A percentile compares a stretch with the other conserved stretches of the same genome.
phyloP scores from a whole-genome alignment of 2,329 filamentous ascomycete species.

The Achaetomium macrosporum region DNA sequence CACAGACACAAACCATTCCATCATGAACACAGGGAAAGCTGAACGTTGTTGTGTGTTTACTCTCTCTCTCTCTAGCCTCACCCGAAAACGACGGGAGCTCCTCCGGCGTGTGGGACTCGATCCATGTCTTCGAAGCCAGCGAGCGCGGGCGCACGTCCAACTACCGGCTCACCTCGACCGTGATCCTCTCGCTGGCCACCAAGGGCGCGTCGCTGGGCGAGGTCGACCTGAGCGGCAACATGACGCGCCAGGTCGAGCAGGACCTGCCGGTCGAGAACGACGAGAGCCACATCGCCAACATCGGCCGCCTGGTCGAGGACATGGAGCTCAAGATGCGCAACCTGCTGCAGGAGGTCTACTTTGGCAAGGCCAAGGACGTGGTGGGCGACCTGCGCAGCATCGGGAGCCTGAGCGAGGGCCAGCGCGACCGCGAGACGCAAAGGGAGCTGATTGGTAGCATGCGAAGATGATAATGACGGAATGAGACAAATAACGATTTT shows the following conservation, averaged over 20 bases:
- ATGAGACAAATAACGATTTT: background rate
- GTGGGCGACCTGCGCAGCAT: constrained; percentile 91
- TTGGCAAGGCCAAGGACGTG: constrained; percentile 98
- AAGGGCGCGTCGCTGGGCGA: constrained; percentile 62
- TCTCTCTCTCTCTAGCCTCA: constrained; percentile 45
- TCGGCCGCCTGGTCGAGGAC: constrained; percentile 90
- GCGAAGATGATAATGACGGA: constrained; percentile 33
- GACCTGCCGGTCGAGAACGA: constrained; percentile 87
- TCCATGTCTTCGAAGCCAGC: constrained; percentile 96
- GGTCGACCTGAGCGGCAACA: constrained; percentile 92
- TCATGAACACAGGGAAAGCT: background rate
- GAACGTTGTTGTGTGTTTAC: background rate
- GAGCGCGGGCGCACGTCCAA: constrained; percentile 87
- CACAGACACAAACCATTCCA: background rate
- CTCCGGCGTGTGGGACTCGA: constrained; percentile 91
- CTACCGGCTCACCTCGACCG: constrained; percentile 96
- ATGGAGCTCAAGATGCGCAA: constrained; percentile 99
- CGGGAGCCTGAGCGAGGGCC: constrained; percentile 74
- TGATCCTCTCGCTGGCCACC: constrained; percentile 82
- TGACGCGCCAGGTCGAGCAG: constrained; percentile 93
- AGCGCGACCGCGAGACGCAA: constrained; percentile 77
- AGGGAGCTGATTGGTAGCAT: constrained; percentile 75
- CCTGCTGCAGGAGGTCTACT: constrained; percentile 96
- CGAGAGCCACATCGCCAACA: constrained; percentile 90
- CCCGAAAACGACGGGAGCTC: constrained; percentile 56